These are phyloP conservation scores for Hypomontagnella monticulosa DNA, from an alignment of 495 filamentous ascomycete species.

Conservation along the genomic window DNA sequence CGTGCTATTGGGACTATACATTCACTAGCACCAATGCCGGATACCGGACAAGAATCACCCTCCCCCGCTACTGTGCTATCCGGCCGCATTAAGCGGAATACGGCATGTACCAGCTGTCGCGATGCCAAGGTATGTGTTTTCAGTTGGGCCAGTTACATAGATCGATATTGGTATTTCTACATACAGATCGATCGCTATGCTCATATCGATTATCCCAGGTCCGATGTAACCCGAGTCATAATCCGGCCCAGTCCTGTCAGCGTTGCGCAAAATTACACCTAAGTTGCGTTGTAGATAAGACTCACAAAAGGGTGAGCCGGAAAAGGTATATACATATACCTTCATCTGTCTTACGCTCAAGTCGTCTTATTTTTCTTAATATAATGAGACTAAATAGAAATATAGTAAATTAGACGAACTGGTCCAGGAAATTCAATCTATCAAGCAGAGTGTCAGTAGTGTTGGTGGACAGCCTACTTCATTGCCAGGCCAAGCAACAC, in stretches of 20 bases:
- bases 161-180: no score
- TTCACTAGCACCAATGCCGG: conserved; percentile 38
- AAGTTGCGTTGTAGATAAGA: conserved; percentile 56
- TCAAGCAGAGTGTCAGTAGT: conserved; percentile 55
- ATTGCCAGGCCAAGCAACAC: conserved; percentile 18
- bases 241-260: conserved; percentile 52
- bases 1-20: neutral
- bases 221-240: conserved; percentile 55
- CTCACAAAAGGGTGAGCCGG: conserved; percentile 55
- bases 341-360: no score
- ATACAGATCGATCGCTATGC: neutral
- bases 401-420: conserved; percentile 57
- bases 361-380: neutral
- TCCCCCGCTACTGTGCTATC: conserved; percentile 20
- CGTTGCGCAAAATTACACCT: conserved; percentile 57
- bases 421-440: conserved; percentile 55
- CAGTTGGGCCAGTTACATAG: neutral
- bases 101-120: conserved; percentile 54
- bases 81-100: conserved; percentile 53
- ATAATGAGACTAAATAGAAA: conserved; percentile 13
- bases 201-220: conserved; percentile 41
- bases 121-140: conserved; percentile 51
- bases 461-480: conserved; percentile 41
- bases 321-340: conserved; percentile 48
- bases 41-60: conserved; percentile 36